Evolutionary conservation across 2,329 filamentous ascomycete genomes (phyloP).

Genomic region (Clonostachys rhizophaga): DNA sequence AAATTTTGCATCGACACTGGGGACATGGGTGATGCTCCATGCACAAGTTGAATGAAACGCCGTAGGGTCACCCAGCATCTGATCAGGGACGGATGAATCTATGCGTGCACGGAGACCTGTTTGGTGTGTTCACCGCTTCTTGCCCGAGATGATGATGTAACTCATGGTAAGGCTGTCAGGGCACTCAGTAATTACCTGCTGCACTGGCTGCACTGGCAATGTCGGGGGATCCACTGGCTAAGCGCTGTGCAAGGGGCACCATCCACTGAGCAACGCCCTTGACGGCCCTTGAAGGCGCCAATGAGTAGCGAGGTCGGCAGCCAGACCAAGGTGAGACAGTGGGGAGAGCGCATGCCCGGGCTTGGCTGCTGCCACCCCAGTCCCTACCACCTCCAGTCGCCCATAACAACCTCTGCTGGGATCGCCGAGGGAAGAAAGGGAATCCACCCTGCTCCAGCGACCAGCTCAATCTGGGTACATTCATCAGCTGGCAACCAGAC

Average conservation of each 20-base stretch:
- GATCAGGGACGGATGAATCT: too few relatives aligned
- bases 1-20: too few relatives aligned
- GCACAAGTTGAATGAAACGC: too few relatives aligned
- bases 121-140: not conserved
- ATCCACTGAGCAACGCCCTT: conserved; percentile 1
- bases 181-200: not conserved
- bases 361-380: not conserved
- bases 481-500: not conserved
- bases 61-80: too few relatives aligned
- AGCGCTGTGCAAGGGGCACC: not conserved
- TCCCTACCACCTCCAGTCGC: not conserved
- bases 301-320: not conserved
- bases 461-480: not conserved
- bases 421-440: not conserved
- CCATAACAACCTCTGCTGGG: conserved; percentile 1
- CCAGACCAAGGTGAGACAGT: not conserved
- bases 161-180: not conserved
- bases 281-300: not conserved
- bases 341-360: not conserved
- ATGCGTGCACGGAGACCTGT: too few relatives aligned
- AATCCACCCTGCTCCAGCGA: not conserved
- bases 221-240: not conserved
- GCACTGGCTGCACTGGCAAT: not conserved
- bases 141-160: conserved; percentile 1
- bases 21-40: too few relatives aligned